Evolutionary conservation across 805 yeast genomes (phyloP), one percentile per base, ranked within the genome.

Genomic region (Komagataella pseudopastoris): DNA sequence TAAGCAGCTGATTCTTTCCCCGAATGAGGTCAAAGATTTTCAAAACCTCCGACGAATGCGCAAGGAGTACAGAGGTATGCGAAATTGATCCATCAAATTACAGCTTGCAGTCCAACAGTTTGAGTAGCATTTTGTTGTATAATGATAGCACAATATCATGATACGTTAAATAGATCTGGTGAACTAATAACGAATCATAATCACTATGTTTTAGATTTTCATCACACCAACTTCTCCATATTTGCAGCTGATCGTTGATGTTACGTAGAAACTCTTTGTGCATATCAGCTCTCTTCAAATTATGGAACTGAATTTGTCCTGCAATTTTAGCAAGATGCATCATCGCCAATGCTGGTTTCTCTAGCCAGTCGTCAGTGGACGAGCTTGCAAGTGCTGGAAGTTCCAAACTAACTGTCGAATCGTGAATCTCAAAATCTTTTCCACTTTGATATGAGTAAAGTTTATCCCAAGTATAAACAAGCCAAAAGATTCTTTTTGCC

Each of bases 361-460:
- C n/a, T 10, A 30, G 14, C n/a, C 39, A 30, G 10, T 30, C n/a
- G 39, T 30, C 39, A 30, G 39, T 8, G 39, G n/a, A 30, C 10
- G 39, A 30, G 14, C 14, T 10, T n/a, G 14, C 36, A 24, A 24
- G 39, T 8, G 39, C 14, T 30, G 39, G 39, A 30, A 30, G 39
- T 10, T 30, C 39, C 3, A 30, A 30, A 30, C 39, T 30, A 30
- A 30, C 3, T 5, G n/a, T 8, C 6, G 14, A 30, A 30, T 30
- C 39, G 23, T 71, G 71, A 23, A 71, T 63, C 6, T 68, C 62
- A 48, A 30, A 30, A 1, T 30, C 39, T 30, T 30, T 30, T 30
- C 39, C 39, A 30, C 39, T 30, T 30, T 30, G 39, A 30, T 30
- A 30, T 10, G n/a, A 30, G 39, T 30, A 30, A 10, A 30, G 4